A percentile compares a stretch with the other conserved stretches of the same genome.
These are phyloP conservation scores for Hibiscus syriacus DNA, from an alignment of 345 rosid genomes.

Conservation along the genomic window DNA sequence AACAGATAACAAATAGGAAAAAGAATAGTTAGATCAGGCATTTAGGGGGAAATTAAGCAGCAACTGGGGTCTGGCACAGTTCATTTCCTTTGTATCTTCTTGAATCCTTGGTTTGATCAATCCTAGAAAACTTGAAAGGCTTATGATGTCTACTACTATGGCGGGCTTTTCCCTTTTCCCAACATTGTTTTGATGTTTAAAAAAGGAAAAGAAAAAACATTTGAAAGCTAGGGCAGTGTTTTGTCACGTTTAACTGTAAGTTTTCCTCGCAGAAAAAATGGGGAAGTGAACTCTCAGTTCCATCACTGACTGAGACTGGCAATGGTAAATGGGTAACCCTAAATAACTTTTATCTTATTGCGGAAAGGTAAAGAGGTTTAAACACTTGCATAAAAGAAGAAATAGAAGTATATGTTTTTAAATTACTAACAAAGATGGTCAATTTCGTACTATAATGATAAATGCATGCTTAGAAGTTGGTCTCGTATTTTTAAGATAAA, in stretches of 20 bases:
- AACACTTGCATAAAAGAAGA: neutral
- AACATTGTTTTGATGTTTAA: slow-evolving; percentile 3
- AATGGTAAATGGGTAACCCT: slow-evolving; percentile 5
- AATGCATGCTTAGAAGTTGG: too few relatives aligned
- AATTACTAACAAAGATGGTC: too few relatives aligned
- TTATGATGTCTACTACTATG: slow-evolving; percentile 20
- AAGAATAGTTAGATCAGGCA: neutral
- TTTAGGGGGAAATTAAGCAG: neutral
- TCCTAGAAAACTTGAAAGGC: slow-evolving; percentile 33
- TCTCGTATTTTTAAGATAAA: too few relatives aligned
- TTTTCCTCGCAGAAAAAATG: slow-evolving; percentile 13
- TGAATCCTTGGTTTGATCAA: too few relatives aligned
- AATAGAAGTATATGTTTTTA: too few relatives aligned
- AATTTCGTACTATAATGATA: too few relatives aligned
- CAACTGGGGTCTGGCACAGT: slow-evolving; percentile 1
- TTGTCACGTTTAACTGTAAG: slow-evolving; percentile 5
- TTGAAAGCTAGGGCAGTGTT: neutral
- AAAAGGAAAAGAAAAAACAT: neutral
- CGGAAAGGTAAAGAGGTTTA: slow-evolving; percentile 18
- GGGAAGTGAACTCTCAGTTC: slow-evolving; percentile 20
- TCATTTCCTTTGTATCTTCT: slow-evolving; percentile 1
- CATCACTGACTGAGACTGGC: neutral
- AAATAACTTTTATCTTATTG: slow-evolving; percentile 4
- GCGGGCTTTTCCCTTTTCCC: slow-evolving; percentile 10
- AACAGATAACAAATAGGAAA: slow-evolving; percentile 1